phyloP scores from a whole-genome alignment of 805 yeast genomes.

The Kazachstania bromeliacearum region DNA sequence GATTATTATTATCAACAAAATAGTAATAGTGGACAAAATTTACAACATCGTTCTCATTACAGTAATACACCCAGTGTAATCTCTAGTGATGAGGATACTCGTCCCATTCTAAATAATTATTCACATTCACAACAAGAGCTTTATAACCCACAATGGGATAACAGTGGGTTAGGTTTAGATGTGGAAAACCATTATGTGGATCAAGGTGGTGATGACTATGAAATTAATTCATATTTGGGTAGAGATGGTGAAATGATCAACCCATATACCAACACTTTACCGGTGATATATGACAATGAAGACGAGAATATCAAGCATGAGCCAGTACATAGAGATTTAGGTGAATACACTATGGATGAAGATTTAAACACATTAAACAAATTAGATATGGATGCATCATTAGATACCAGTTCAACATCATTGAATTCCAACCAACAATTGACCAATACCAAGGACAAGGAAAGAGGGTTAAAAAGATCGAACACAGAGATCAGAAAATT shows the following conservation, averaged over 20 bases:
- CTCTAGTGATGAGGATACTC: slow-evolving; percentile 11
- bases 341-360: slow-evolving; percentile 15
- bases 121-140: slow-evolving; percentile 1
- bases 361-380: slow-evolving; percentile 15
- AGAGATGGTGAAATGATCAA: slow-evolving; percentile 30
- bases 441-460: slow-evolving; percentile 4
- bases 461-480: slow-evolving; percentile 10
- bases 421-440: slow-evolving; percentile 7
- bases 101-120: slow-evolving; percentile 19
- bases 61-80: slow-evolving; percentile 6
- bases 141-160: not conserved
- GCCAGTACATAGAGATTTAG: slow-evolving; percentile 16
- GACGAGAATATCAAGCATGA: slow-evolving; percentile 4
- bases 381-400: slow-evolving; percentile 7
- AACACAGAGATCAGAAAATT: slow-evolving; percentile 26
- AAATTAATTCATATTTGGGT: slow-evolving; percentile 27
- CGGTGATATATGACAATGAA: slow-evolving; percentile 3
- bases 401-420: slow-evolving; percentile 9
- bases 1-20: slow-evolving; percentile 15
- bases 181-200: slow-evolving; percentile 24
- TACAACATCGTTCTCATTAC: not conserved
- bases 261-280: slow-evolving; percentile 18
- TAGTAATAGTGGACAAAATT: slow-evolving; percentile 3
- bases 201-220: slow-evolving; percentile 30
- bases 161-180: slow-evolving; percentile 9